Conservation (phyloP, 495 filamentous ascomycete species). For the Neurospora sp. region DNA sequence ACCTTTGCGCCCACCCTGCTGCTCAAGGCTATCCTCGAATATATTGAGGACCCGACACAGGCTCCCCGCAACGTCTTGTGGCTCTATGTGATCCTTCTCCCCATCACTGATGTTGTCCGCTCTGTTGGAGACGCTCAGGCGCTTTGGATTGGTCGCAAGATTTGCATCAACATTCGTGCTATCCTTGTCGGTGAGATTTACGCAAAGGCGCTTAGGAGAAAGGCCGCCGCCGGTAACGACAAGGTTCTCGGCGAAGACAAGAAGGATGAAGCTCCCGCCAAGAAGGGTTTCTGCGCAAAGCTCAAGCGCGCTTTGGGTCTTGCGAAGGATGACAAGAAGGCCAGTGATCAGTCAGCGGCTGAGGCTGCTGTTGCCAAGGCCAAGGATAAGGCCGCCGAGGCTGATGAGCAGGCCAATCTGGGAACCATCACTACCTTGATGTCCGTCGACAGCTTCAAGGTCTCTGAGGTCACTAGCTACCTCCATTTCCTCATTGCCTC, state of each 20-base stretch:
- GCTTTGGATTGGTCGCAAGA: slow-evolving; percentile 87
- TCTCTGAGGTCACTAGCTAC: slow-evolving; percentile 86
- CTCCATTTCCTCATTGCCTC: slow-evolving; percentile 82
- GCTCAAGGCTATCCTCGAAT: slow-evolving; percentile 82
- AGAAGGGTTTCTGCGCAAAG: slow-evolving; percentile 37
- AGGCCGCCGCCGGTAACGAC: slow-evolving; percentile 69
- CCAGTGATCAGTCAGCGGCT: slow-evolving; percentile 8
- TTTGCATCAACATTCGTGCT: slow-evolving; percentile 84
- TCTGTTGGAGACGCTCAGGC: slow-evolving; percentile 77
- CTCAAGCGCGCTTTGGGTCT: slow-evolving; percentile 47
- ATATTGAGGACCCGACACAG: slow-evolving; percentile 71
- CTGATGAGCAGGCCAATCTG: slow-evolving; percentile 71
- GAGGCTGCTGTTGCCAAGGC: slow-evolving; percentile 20
- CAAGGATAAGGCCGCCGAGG: slow-evolving; percentile 29
- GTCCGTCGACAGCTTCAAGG: slow-evolving; percentile 98
- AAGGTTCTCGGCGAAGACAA: slow-evolving; percentile 48
- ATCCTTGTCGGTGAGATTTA: slow-evolving; percentile 98
- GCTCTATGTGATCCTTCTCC: slow-evolving; percentile 88
- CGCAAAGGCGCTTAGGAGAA: slow-evolving; percentile 88
- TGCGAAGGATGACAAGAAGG: slow-evolving; percentile 42
- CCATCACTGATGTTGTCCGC: slow-evolving; percentile 64
- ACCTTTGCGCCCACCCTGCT: slow-evolving; percentile 88
- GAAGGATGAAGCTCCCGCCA: slow-evolving; percentile 25
- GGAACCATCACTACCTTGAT: slow-evolving; percentile 98
- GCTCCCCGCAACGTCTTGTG: slow-evolving; percentile 85